Base-by-base conservation (phyloP, 768 basidiomycete genomes). In the Austroboletus festivus region DNA sequence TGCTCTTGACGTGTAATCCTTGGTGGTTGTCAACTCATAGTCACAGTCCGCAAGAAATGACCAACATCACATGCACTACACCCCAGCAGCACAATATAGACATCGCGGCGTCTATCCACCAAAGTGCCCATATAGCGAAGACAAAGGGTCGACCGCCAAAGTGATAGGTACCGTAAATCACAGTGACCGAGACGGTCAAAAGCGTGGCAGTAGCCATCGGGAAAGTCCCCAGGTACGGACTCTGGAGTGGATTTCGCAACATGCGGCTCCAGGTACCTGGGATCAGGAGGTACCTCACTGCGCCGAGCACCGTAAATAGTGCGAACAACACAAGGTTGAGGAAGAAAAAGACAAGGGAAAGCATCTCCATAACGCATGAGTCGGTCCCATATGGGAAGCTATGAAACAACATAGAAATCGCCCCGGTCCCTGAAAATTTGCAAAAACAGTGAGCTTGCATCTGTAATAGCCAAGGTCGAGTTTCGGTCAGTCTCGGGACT, bases 11-110 rank as follows among this genome's bases (percentile, higher is more conserved):
- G 57, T 33, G 72, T 62, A 65, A 78, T 64, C 81, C 78, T 86
- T 75, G 1, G 26, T 3, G 4, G 15, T 9, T 21, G 42, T 46
- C 23, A 33, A 46, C 38, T 52, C 33, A 30, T 42, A 52, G 28
- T 64, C 47, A 52, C 55, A 60, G n/a, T 56, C 34, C 3, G 5
- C 10, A 48, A 24, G 53, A 42, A 54, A 48, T 3, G 16, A 71
- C 82, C 45, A 50, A 88, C 87, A 90, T 89, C 44, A 78, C 61
- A 54, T 89, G 81, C 1, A 87, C 61, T 31, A 82, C 68, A 8
- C 79, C 76, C 69, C 84, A 82, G 47, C 76, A 80, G 56, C 82
- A 82, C 24, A 79, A 13, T 13, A 80, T 55, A 0, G 86, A 82
- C 12, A 86, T 46, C 0, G 67, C 66, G 1, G 80, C 67, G 53